Evolutionary conservation across 495 filamentous ascomycete genomes (phyloP), one percentile per base, ranked within the genome.

Genomic region (Xylaria venustula): DNA sequence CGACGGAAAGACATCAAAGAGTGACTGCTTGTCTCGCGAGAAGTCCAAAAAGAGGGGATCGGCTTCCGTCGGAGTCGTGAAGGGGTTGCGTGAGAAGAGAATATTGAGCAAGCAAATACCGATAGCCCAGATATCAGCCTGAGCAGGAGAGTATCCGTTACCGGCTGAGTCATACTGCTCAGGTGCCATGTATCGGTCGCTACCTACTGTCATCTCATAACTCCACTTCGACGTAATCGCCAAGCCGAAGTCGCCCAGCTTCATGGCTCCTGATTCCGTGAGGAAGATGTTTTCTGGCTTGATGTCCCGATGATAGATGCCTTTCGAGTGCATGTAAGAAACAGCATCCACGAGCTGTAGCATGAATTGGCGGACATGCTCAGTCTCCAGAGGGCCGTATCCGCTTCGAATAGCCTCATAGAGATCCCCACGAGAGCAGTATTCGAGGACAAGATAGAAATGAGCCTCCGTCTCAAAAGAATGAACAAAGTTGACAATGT

Each of bases 251-350:
- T 98, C 94, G 67, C 94, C 94, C 37, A 98, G 87, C 77, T 98
- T 98, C 88, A 97, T 90, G 44, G 87, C 82, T 23, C 95, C 93
- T 51, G 87, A 83, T 60, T 92, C 83, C 63, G 85, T 89, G 62
- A 98, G 81, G 76, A 98, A 98, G 75, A 98, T 96, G 78, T 98
- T 98, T 82, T 98, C 94, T 7, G 94, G 94, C 79, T 98, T 98
- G 84, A 98, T 97, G 75, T 98, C 94, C 59, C 94, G 92, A 73
- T 98, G 94, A 75, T 93, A 97, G 66, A 98, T 82, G 61, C 91
- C 92, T 70, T 92, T 92, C 63, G 82, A 77, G 70, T 98, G 94
- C 81, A 97, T 91, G 75, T 90, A 91, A 49, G 91, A 87, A 54
- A 98, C 88, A 42, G 95, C 92, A 70, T 89, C 87, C 52, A 98